A percentile compares a stretch with the other conserved stretches of the same genome.
Evolutionary conservation across 495 filamentous ascomycete species (phyloP).

Genomic region (Cercophora scortea): DNA sequence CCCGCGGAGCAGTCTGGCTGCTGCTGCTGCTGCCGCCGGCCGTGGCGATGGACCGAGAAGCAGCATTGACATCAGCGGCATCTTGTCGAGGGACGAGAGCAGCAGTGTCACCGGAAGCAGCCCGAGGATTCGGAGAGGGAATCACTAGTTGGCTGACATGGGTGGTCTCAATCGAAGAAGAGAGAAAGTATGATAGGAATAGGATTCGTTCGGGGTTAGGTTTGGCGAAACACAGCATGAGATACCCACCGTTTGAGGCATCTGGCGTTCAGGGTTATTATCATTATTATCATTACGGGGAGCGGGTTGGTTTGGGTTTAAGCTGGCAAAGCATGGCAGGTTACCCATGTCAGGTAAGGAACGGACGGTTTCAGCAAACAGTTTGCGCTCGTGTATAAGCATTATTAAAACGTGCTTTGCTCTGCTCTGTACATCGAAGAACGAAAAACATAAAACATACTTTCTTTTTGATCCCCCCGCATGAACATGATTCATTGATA

Average conservation of each 20-base stretch:
- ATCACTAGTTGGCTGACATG: neutral
- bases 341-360: too few species aligned
- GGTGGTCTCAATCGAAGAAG: too few species aligned
- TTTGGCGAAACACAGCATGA: neutral
- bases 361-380: too few species aligned
- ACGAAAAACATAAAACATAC: too few species aligned
- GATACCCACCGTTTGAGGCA: neutral
- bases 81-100: conserved; percentile 39
- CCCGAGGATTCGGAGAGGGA: conserved; percentile 24
- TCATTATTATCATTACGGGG: too few species aligned
- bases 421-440: too few species aligned
- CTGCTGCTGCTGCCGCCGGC: conserved; percentile 16
- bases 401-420: too few species aligned
- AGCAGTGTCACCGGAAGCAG: conserved; percentile 43
- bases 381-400: too few species aligned
- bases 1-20: conserved; percentile 19
- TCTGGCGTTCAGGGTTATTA: neutral
- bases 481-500: too few species aligned
- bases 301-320: neutral
- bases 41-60: conserved; percentile 18
- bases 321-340: too few species aligned
- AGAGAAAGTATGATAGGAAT: neutral
- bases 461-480: too few species aligned
- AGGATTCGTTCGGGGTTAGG: neutral
- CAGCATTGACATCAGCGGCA: conserved; percentile 43